These are phyloP conservation scores for Citropsis articulata DNA, from an alignment of 345 rosid genomes.

Conservation along the genomic window DNA sequence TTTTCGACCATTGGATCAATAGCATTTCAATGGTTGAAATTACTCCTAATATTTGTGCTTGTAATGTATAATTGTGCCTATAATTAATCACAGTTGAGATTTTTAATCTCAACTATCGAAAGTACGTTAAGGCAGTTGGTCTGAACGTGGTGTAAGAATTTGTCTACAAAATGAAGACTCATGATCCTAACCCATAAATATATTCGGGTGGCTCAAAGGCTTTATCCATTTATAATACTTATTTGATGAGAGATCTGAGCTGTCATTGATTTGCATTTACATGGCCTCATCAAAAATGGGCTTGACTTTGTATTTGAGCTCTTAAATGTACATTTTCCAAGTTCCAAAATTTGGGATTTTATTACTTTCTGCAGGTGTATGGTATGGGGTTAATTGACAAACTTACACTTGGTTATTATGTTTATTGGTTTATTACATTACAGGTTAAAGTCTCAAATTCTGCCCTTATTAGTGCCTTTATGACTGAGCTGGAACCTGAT, in stretches of 20 bases:
- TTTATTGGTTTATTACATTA: slow-evolving; percentile 13
- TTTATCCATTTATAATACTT: neutral
- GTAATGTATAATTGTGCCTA: neutral
- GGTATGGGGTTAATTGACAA: neutral
- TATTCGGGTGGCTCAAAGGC: neutral
- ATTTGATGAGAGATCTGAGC: neutral
- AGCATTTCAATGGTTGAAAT: neutral
- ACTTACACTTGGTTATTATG: neutral
- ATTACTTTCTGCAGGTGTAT: neutral
- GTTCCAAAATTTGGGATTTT: neutral
- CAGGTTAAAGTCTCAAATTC: slow-evolving; percentile 99
- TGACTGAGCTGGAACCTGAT: slow-evolving; percentile 93
- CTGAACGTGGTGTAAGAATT: neutral
- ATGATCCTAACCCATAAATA: neutral
- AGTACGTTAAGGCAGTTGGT: neutral
- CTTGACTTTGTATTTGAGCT: neutral
- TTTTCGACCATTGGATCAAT: neutral
- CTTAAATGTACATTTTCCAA: neutral
- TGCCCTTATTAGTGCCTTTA: slow-evolving; percentile 94
- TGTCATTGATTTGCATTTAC: neutral
- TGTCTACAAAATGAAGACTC: neutral
- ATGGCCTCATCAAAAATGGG: neutral
- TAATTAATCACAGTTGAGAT: neutral
- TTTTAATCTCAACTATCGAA: neutral
- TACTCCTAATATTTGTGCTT: neutral